Evolutionary conservation across 2,329 filamentous ascomycete species (phyloP).

Genomic region (Neofusicoccum cordaticola): DNA sequence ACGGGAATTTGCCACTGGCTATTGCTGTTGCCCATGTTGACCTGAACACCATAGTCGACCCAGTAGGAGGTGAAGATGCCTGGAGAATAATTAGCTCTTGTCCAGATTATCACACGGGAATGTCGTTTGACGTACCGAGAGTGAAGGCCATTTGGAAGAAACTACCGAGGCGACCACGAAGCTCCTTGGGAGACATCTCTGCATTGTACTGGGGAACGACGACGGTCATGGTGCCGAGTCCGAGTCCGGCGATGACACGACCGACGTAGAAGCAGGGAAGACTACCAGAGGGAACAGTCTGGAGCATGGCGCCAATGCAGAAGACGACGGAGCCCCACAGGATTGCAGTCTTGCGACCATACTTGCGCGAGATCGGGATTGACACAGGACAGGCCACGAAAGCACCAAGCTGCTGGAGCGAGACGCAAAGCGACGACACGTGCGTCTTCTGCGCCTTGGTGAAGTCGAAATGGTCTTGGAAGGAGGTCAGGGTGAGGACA

Average conservation of each 20-base stretch:
- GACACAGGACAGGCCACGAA: conserved; percentile 50
- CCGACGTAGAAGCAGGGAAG: conserved; percentile 37
- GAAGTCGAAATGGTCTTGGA: conserved; percentile 44
- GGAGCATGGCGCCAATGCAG: conserved; percentile 42
- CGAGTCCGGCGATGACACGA: conserved; percentile 65
- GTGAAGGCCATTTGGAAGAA: conserved; percentile 55
- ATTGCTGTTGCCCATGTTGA: conserved; percentile 29
- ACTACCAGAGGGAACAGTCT: conserved; percentile 48
- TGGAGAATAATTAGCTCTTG: background rate
- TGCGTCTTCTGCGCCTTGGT: conserved; percentile 38
- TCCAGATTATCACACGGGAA: background rate
- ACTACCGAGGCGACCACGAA: conserved; percentile 42
- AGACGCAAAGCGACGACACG: conserved; percentile 48
- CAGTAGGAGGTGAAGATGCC: conserved; percentile 52
- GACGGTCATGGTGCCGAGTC: conserved; percentile 43
- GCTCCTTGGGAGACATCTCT: conserved; percentile 47
- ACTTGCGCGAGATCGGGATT: conserved; percentile 48
- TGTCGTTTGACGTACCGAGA: conserved; percentile 30
- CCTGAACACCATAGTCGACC: conserved; percentile 50
- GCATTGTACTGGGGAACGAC: conserved; percentile 45
- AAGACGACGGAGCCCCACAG: conserved; percentile 45
- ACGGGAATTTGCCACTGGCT: conserved; percentile 58
- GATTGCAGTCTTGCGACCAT: conserved; percentile 47
- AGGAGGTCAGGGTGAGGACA: conserved; percentile 45
- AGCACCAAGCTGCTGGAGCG: conserved; percentile 52